A percentile compares a stretch with the other conserved stretches of the same genome.
These are phyloP conservation scores for Castanopsis chinensis DNA, from an alignment of 306 rosid species.

Conservation along the genomic window DNA sequence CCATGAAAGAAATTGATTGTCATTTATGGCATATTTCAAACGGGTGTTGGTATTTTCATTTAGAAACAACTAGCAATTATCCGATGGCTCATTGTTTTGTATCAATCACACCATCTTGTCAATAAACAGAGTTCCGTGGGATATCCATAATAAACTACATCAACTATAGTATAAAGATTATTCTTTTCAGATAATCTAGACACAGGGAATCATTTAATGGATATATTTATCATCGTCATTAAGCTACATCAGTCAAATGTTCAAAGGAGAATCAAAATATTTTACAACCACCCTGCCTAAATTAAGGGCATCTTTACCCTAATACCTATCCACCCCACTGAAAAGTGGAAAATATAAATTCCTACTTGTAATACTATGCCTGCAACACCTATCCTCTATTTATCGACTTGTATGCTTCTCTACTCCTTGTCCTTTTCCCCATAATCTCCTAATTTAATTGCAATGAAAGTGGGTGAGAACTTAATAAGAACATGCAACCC, in stretches of 20 bases:
- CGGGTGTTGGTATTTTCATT: no score
- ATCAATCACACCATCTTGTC: no score
- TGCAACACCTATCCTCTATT: constrained; percentile 3
- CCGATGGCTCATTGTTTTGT: not conserved
- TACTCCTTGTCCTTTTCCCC: constrained; percentile 16
- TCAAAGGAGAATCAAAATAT: constrained; percentile 20
- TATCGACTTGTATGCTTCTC: constrained; percentile 25
- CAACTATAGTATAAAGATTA: not conserved
- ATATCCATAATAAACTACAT: not conserved
- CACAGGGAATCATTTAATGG: not conserved
- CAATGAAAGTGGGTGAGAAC: not conserved
- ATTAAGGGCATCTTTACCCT: constrained; percentile 7
- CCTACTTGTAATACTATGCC: constrained; percentile 27
- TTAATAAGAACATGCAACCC: constrained; percentile 16
- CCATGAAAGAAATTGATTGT: no score
- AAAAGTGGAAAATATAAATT: not conserved
- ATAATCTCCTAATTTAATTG: constrained; percentile 1
- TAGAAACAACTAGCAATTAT: not conserved
- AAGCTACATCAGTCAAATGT: constrained; percentile 23
- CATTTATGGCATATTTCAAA: no score
- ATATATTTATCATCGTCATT: constrained; percentile 9
- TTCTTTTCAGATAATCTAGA: not conserved
- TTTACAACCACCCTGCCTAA: constrained; percentile 35
- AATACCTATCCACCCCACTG: not conserved
- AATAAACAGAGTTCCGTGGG: not conserved